Base-by-base conservation (phyloP, 306 rosid species). In the Inga oerstediana region DNA sequence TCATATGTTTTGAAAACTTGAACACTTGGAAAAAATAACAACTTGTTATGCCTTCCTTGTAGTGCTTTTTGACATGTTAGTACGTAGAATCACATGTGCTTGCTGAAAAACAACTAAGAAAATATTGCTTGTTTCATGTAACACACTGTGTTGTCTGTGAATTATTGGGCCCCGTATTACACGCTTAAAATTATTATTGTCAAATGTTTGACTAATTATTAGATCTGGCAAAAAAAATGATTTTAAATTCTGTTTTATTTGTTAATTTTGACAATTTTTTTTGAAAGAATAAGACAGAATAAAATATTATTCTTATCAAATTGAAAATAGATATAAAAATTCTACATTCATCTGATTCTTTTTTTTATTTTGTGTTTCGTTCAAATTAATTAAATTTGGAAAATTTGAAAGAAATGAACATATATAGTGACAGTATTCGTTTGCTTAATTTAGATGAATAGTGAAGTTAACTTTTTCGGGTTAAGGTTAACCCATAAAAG, bases 1-100 rank as follows among this genome's bases (percentile, higher is more conserved):
- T 89, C 80, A 78, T 75, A 72, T 34, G 56, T 61, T 83, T 87
- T 81, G 83, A 89, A 90, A 90, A 85, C 79, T 73, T 76, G 85
- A 78, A 81, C 82, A 51, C 87, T 85, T 80, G 86, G 83, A 69
- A 85, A 89, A 74, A 89, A 71, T 30, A 7, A 22, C 48, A 10
- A 2, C 54, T 9, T 10, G 27, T 75, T 17, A 30, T 20, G 84
- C 73, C 81, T 81, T 79, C 84, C 75, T 79, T 75, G 43, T 39
- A 24, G 70, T 68, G 80, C 86, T 79, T 89, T 84, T 84, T 85
- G 90, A 91, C 89, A 69, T 79, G 11, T 74, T 76, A 80, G 78
- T 71, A 64, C 46, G 17, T 12, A 62, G 37, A 27, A 69, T 80
- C 80, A 64, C 69, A 17, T 56, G 69, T 83, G 85, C 82, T 83